A percentile compares a stretch with the other conserved stretches of the same genome.
Evolutionary conservation across 768 basidiomycete species (phyloP).

Genomic region (Pleurotus pulmonarius): DNA sequence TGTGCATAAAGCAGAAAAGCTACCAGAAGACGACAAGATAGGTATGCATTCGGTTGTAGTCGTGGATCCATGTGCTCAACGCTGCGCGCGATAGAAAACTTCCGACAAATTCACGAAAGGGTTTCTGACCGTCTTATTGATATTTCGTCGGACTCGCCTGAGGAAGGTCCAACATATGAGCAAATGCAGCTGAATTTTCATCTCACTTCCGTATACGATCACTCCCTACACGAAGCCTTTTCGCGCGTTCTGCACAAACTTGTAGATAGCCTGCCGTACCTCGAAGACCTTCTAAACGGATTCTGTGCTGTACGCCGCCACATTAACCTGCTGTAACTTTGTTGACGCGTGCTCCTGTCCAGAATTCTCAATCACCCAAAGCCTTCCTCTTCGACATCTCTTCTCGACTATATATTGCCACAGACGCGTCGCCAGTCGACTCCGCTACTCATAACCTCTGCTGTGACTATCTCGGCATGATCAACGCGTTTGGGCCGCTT

Average conservation of each 20-base stretch:
- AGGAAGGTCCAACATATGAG: constrained; percentile 27
- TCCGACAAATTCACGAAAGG: constrained; percentile 85
- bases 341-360: constrained; percentile 9
- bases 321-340: background rate
- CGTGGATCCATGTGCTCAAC: background rate
- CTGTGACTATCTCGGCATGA: constrained; percentile 86
- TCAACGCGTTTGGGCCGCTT: constrained; percentile 80
- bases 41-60: constrained; percentile 41
- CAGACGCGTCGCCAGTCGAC: constrained; percentile 90
- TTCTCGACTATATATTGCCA: constrained; percentile 87
- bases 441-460: constrained; percentile 84
- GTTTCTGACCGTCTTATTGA: constrained; percentile 81
- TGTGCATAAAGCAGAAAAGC: constrained; percentile 91
- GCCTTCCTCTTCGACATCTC: constrained; percentile 88
- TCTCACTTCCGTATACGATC: constrained; percentile 91
- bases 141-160: constrained; percentile 48
- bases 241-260: constrained; percentile 86
- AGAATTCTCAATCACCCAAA: constrained; percentile 93
- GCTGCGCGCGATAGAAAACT: constrained; percentile 62
- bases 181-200: constrained; percentile 82
- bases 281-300: constrained; percentile 85
- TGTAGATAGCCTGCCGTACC: constrained; percentile 77
- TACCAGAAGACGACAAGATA: constrained; percentile 88
- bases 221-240: constrained; percentile 88
- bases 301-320: constrained; percentile 62